Percentiles rank a stretch among this genome's conserved stretches.
phyloP scores from a whole-genome alignment of 2,329 filamentous ascomycete species.

The Aspergillus pseudotamarii region DNA sequence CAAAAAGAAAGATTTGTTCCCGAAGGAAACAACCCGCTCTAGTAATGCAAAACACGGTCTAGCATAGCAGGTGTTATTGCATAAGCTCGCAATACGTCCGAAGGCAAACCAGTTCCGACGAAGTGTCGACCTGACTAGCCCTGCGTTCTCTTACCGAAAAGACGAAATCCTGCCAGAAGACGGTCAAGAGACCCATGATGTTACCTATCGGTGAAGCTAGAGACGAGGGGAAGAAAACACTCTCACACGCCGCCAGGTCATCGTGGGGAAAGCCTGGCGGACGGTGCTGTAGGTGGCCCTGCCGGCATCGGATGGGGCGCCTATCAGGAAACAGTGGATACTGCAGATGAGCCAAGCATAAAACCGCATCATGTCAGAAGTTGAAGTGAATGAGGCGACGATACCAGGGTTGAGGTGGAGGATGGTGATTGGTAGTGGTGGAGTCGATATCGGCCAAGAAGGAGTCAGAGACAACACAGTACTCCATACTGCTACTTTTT shows the following conservation, averaged over 20 bases:
- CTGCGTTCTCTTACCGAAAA: constrained; percentile 15
- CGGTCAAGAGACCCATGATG: constrained; percentile 6
- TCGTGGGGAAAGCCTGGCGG: constrained; percentile 25
- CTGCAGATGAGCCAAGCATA: constrained; percentile 18
- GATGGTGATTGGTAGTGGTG: constrained; percentile 21
- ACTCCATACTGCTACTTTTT: not conserved
- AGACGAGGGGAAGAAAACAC: constrained; percentile 16
- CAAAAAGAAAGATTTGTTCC: constrained; percentile 10
- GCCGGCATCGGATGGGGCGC: constrained; percentile 18
- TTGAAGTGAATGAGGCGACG: constrained; percentile 22
- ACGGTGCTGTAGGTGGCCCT: constrained; percentile 25
- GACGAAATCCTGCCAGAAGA: not conserved
- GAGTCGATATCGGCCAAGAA: constrained; percentile 13
- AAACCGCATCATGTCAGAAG: constrained; percentile 21
- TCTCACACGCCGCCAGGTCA: constrained; percentile 25
- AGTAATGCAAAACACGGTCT: constrained; percentile 16
- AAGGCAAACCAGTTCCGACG: constrained; percentile 15
- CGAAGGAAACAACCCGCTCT: constrained; percentile 14
- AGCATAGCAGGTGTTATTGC: constrained; percentile 21
- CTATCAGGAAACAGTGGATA: constrained; percentile 25
- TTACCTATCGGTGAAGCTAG: constrained; percentile 26
- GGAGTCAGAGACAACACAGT: constrained; percentile 10
- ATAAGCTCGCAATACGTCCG: constrained; percentile 17
- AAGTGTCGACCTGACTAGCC: constrained; percentile 13
- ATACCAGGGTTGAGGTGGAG: constrained; percentile 18